Evolutionary conservation across 305 asterid genomes (phyloP).

Genomic region (Rubia peregrina): DNA sequence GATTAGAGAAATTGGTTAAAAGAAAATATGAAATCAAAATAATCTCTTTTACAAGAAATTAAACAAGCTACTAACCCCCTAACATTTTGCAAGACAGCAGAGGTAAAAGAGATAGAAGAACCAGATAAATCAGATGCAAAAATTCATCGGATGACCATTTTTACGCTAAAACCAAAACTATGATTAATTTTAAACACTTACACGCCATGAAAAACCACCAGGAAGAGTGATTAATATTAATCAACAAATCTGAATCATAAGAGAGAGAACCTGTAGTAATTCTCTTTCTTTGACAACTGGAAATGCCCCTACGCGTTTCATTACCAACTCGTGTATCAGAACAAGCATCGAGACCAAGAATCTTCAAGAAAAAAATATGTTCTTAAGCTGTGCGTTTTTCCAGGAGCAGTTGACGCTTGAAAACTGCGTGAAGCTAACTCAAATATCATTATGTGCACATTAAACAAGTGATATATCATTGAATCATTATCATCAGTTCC

Average conservation of each 20-base stretch:
- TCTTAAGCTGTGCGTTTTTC: slow-evolving; percentile 59
- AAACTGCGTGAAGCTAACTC: neutral
- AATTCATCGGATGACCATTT: no score
- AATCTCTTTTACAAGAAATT: neutral
- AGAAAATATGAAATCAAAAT: slow-evolving; percentile 1
- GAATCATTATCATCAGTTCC: neutral
- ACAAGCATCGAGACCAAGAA: slow-evolving; percentile 82
- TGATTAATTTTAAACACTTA: no score
- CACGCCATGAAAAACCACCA: no score
- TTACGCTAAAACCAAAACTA: no score
- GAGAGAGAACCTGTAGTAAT: slow-evolving; percentile 61
- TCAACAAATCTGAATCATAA: neutral
- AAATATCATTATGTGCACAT: neutral
- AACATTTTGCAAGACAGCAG: neutral
- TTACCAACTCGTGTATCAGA: slow-evolving; percentile 73
- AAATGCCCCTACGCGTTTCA: slow-evolving; percentile 84
- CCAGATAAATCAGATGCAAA: no score
- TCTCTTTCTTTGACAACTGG: slow-evolving; percentile 87
- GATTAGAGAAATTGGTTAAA: neutral
- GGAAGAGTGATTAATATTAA: no score
- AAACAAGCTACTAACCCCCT: neutral
- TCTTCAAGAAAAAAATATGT: slow-evolving; percentile 75
- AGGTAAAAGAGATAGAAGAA: no score
- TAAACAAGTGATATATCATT: neutral
- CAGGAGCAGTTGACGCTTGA: slow-evolving; percentile 73